phyloP scores from a whole-genome alignment of 768 basidiomycete genomes.

The Sarcodon aspratus region DNA sequence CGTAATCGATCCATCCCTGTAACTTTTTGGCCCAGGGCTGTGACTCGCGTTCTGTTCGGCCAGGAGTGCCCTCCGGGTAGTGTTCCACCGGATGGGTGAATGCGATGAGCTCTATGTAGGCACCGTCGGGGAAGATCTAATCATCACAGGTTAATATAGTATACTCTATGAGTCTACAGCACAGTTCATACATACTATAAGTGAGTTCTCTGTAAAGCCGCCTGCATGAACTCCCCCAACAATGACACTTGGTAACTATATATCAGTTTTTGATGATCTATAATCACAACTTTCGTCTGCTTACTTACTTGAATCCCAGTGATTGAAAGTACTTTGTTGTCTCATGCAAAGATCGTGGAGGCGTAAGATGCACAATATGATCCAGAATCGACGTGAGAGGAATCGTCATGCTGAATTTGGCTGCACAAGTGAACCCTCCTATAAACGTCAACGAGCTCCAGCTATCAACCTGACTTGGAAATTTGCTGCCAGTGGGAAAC shows the following conservation, averaged over 20 bases:
- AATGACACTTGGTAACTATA: constrained; percentile 35
- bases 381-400: constrained; percentile 39
- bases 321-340: constrained; percentile 39
- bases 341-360: constrained; percentile 42
- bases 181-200: constrained; percentile 33
- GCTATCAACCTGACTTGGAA: too few relatives aligned
- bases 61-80: constrained; percentile 41
- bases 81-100: constrained; percentile 45
- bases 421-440: too few relatives aligned
- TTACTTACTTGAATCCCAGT: constrained; percentile 58
- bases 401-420: background rate
- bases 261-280: too few relatives aligned
- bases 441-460: too few relatives aligned
- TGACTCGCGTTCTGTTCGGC: constrained; percentile 27
- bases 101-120: constrained; percentile 60
- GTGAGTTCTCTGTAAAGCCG: constrained; percentile 52
- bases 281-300: background rate
- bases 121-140: constrained; percentile 43
- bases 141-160: background rate
- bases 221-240: constrained; percentile 55
- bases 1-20: constrained; percentile 61
- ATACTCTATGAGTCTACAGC: background rate
- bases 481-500: too few relatives aligned
- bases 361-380: constrained; percentile 64
- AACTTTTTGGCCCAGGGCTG: constrained; percentile 42